Conservation (phyloP, 805 yeast species). For the Kockiozyma suomiensis region DNA sequence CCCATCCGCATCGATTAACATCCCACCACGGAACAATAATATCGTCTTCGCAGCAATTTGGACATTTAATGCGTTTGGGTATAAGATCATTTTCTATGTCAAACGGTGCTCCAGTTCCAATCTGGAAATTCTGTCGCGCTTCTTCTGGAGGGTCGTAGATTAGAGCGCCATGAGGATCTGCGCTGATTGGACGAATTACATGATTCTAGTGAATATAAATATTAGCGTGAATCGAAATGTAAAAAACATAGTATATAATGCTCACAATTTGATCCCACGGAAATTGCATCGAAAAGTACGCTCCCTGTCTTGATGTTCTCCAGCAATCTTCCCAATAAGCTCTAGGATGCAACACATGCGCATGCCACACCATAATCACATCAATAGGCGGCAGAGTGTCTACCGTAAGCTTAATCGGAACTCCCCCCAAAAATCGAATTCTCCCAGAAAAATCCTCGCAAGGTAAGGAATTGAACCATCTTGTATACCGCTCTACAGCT, state of each 20-base stretch:
- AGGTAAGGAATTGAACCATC: constrained; percentile 14
- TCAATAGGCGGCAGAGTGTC: constrained; percentile 34
- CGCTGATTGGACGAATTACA: neutral
- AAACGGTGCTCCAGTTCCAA: neutral
- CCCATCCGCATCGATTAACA: constrained; percentile 13
- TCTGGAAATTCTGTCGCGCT: constrained; percentile 4
- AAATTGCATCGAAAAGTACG: constrained; percentile 1
- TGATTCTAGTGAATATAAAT: constrained; percentile 1
- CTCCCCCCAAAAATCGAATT: neutral
- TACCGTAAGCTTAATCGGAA: neutral
- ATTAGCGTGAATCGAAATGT: neutral
- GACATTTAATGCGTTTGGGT: constrained; percentile 1
- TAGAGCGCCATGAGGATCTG: neutral
- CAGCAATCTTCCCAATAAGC: constrained; percentile 33
- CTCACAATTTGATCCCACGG: constrained; percentile 22
- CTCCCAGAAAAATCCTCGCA: neutral
- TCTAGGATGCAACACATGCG: constrained; percentile 36
- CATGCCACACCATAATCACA: constrained; percentile 38
- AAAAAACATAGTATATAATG: neutral
- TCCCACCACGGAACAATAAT: constrained; percentile 7
- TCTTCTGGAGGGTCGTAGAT: constrained; percentile 10
- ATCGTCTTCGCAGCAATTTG: neutral
- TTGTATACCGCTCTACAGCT: constrained; percentile 22
- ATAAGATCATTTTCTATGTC: constrained; percentile 6
- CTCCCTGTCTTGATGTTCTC: constrained; percentile 6